Evolutionary conservation across 1,284 basidiomycete genomes (phyloP), one percentile per base, ranked within the genome.

Genomic region (Cryptococcus hybrid): DNA sequence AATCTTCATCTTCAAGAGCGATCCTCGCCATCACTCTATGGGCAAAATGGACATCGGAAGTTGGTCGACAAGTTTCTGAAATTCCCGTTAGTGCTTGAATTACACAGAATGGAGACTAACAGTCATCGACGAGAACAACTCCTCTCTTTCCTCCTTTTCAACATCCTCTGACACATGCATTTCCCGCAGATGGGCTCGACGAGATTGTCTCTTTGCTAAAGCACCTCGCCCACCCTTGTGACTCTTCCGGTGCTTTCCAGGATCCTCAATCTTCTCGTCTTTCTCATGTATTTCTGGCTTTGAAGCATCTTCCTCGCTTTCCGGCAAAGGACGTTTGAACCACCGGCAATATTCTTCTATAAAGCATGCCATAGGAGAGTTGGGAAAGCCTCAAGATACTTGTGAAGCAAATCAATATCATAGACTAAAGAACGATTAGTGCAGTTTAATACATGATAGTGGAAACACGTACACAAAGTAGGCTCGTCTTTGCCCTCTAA

Each of bases 1-100:
- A 90, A 73, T 98, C 93, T 15, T 82, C 76, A 64, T 93, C 89
- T 18, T 82, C 75, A 7, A 88, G 77, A 66, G 92, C 89, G n/a
- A 92, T 80, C 35, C 88, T 84, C 0, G 85, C 81, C 51, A 87
- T 80, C 40, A 94, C 83, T 34, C 89, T 84, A 67, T 85, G 86
- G 1, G 86, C 86, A 42, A 95, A 5, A 92, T 79, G 0, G 87
- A 91, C 57, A 85, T 80, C 4, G 83, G 78, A 6, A 86, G 61
- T 40, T 56, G 59, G 53, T 64, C 68, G 46, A 66, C 56, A 11
- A 72, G 58, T 66, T 72, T 73, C 71, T 68, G 54, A 46, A 42
- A 11, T 42, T 42, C 40, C 3, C 12, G 12, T 15, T 3, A 42
- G 15, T 15, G 3, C 40, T 12, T 12, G 15, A 12, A 42, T 15